Evolutionary conservation across 169 alveolate species (phyloP), one percentile per base, ranked within the genome.

Genomic region (Cryptosporidium tyzzeri): DNA sequence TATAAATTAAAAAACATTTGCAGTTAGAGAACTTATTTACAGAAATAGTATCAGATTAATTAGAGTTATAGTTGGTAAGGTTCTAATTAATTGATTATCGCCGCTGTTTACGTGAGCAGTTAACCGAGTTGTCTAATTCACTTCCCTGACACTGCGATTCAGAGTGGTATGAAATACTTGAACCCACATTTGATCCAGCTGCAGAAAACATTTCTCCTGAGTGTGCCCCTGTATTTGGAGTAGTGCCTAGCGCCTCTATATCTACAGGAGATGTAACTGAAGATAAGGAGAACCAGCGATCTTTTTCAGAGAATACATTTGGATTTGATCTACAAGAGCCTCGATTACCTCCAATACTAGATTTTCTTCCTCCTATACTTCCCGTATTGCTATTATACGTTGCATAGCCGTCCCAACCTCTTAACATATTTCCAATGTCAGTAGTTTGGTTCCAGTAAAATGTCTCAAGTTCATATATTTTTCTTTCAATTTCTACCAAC

Each of bases 361-460:
- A 67, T 39, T 80, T 80, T 62, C 89, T 80, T 23, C 68, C 75
- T 62, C 89, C 75, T 26, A 53, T 61, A 26, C 68, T 80, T 21
- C 59, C 59, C 6, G 74, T 45, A 29, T 23, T 26, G 55, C 31
- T 80, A 29, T 39, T 61, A 26, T 84, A 65, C 39, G 92, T 74
- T 3, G 86, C 33, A 69, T 91, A 91, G 35, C 93, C 93, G 69
- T 91, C 93, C 93, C 93, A 91, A 16, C 93, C 93, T 50, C 75
- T 71, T 18, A 91, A 61, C 93, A 91, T 91, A 70, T 91, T 91
- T 35, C 93, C 93, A 31, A 91, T 84, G 39, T 91, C 93, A 18
- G 92, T 86, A 8, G 93, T 85, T 8, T 85, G 92, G 18, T 84
- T 71, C 69, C 91, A 65, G 67, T 92, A 92, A 44, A 86, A 73